These are phyloP conservation scores for Penicillium sp. DNA, from an alignment of 2,329 filamentous ascomycete genomes.

Conservation along the genomic window DNA sequence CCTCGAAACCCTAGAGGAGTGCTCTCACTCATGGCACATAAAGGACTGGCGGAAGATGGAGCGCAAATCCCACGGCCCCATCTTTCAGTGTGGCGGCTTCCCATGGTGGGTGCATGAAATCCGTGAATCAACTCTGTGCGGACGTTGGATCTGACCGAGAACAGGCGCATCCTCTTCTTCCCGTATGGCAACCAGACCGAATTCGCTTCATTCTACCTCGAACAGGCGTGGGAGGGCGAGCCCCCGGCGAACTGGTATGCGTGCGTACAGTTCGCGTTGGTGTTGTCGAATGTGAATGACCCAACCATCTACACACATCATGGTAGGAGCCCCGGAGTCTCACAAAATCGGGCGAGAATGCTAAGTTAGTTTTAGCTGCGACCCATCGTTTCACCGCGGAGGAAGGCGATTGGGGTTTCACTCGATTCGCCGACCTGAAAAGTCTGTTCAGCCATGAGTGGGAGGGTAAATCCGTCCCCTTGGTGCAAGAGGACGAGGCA, in stretches of 20 bases:
- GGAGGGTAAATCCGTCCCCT: conserved; percentile 62
- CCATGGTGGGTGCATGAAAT: conserved; percentile 64
- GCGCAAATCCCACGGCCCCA: conserved; percentile 80
- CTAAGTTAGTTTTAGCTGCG: conserved; percentile 51
- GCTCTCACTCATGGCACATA: conserved; percentile 79
- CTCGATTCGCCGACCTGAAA: conserved; percentile 85
- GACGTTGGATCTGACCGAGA: conserved; percentile 22
- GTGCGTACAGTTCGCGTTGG: conserved; percentile 91
- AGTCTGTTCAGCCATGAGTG: conserved; percentile 76
- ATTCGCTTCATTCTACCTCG: conserved; percentile 89
- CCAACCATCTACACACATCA: conserved; percentile 75
- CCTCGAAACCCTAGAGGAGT: conserved; percentile 73
- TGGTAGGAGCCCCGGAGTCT: conserved; percentile 47
- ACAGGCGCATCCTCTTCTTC: conserved; percentile 89
- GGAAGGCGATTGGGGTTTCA: conserved; percentile 98
- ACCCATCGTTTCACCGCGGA: conserved; percentile 95
- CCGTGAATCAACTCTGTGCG: background rate
- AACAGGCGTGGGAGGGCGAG: conserved; percentile 77
- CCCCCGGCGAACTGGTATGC: conserved; percentile 93
- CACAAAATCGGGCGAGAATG: background rate
- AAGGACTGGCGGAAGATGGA: conserved; percentile 71
- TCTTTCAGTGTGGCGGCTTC: conserved; percentile 79
- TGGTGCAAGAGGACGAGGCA: conserved; percentile 48
- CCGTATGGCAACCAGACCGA: conserved; percentile 93
- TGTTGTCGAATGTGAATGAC: conserved; percentile 90